Conservation (phyloP, 2,329 filamentous ascomycete species). For the Colletotrichum sp. region DNA sequence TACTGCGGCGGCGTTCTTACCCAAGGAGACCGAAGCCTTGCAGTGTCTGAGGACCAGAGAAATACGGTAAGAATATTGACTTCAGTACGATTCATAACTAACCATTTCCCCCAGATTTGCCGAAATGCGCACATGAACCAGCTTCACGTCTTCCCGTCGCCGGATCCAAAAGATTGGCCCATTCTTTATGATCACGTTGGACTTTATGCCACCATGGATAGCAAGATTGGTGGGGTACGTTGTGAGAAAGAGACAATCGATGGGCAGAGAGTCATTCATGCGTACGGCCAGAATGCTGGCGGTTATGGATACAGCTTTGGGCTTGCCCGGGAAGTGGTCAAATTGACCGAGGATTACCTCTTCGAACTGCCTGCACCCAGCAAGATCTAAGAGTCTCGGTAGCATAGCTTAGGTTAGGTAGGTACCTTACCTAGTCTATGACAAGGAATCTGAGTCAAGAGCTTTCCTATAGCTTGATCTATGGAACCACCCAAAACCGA, state of each 20-base stretch:
- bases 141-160: not conserved
- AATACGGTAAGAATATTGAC: not conserved
- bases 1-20: not conserved
- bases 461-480: not conserved
- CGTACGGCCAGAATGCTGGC: not conserved
- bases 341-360: not conserved
- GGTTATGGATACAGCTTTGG: not conserved
- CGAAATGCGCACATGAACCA: not conserved
- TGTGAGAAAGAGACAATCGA: not conserved
- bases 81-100: not conserved
- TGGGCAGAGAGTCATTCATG: not conserved
- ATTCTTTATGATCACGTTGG: not conserved
- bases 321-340: not conserved
- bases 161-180: not conserved
- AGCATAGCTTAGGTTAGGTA: no score
- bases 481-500: not conserved
- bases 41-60: not conserved
- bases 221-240: not conserved
- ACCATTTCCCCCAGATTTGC: not conserved
- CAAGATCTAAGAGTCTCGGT: not conserved
- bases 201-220: not conserved
- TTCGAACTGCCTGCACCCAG: not conserved
- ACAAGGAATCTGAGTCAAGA: no score
- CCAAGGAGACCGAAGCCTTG: not conserved
- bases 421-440: no score